Conservation (phyloP, 2,329 filamentous ascomycete genomes). For the Fusarium chlamydosporum region DNA sequence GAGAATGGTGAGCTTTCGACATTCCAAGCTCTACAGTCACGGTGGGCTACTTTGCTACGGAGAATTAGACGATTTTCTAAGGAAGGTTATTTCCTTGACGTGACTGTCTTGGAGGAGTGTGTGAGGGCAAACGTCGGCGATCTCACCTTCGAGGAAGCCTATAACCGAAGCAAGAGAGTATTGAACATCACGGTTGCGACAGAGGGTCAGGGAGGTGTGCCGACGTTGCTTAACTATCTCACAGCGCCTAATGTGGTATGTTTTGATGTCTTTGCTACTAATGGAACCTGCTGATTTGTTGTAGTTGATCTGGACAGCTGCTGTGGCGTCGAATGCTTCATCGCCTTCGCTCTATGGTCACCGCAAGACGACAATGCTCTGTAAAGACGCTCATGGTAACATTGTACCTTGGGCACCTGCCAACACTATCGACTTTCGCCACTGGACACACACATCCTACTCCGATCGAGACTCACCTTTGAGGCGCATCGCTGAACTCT, state of each 20-base stretch:
- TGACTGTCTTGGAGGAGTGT: conserved; percentile 84
- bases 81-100: conserved; percentile 88
- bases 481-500: conserved; percentile 81
- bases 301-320: conserved; percentile 84
- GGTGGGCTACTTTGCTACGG: conserved; percentile 73
- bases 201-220: conserved; percentile 79
- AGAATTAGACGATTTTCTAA: conserved; percentile 77
- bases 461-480: conserved; percentile 76
- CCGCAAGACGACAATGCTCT: conserved; percentile 75
- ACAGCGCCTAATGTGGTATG: conserved; percentile 92
- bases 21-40: conserved; percentile 58
- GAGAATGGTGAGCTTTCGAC: conserved; percentile 54
- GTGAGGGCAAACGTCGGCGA: conserved; percentile 89
- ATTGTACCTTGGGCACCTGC: conserved; percentile 81
- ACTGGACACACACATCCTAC: conserved; percentile 76
- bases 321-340: conserved; percentile 80
- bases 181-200: conserved; percentile 93
- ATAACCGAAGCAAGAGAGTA: conserved; percentile 84
- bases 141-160: conserved; percentile 93
- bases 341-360: conserved; percentile 75
- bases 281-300: conserved; percentile 25
- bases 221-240: conserved; percentile 89
- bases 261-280: conserved; percentile 46
- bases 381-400: conserved; percentile 80
- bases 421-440: conserved; percentile 73